These are phyloP conservation scores for Cryphonectria parasitica DNA, from an alignment of 2,329 filamentous ascomycete species.

Conservation along the genomic window DNA sequence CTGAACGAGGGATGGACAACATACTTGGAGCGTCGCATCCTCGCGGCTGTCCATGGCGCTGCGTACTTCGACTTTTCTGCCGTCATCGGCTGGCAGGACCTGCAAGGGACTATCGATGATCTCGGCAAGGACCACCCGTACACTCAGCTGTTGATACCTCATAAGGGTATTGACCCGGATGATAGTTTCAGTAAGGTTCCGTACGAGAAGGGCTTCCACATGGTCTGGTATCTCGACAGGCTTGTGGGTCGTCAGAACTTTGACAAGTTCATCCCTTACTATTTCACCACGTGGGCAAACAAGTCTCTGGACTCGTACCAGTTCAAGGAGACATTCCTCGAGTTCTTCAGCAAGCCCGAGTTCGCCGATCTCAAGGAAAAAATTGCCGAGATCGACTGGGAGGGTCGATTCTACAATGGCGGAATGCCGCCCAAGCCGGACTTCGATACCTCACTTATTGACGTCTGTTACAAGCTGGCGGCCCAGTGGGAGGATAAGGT, in stretches of 20 bases:
- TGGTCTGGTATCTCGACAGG: conserved; percentile 88
- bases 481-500: conserved; percentile 75
- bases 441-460: conserved; percentile 86
- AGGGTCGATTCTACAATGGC: conserved; percentile 84
- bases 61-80: conserved; percentile 89
- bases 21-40: conserved; percentile 87
- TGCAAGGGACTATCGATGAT: conserved; percentile 77
- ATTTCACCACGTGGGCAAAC: conserved; percentile 82
- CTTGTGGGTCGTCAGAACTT: conserved; percentile 84
- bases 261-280: conserved; percentile 94
- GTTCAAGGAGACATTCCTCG: conserved; percentile 85
- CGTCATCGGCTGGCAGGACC: conserved; percentile 92
- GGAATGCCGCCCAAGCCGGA: conserved; percentile 88
- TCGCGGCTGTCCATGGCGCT: conserved; percentile 77
- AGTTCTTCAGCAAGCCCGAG: conserved; percentile 73
- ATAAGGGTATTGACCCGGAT: conserved; percentile 91
- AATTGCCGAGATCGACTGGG: conserved; percentile 81
- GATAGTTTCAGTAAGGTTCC: conserved; percentile 79
- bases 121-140: conserved; percentile 88
- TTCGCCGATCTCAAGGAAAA: conserved; percentile 68
- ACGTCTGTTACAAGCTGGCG: conserved; percentile 81
- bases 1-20: conserved; percentile 87
- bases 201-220: conserved; percentile 63
- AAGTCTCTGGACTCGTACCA: conserved; percentile 93
- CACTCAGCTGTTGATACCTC: conserved; percentile 85